phyloP scores from a whole-genome alignment of 345 rosid species.

The Boechera retrofracta region DNA sequence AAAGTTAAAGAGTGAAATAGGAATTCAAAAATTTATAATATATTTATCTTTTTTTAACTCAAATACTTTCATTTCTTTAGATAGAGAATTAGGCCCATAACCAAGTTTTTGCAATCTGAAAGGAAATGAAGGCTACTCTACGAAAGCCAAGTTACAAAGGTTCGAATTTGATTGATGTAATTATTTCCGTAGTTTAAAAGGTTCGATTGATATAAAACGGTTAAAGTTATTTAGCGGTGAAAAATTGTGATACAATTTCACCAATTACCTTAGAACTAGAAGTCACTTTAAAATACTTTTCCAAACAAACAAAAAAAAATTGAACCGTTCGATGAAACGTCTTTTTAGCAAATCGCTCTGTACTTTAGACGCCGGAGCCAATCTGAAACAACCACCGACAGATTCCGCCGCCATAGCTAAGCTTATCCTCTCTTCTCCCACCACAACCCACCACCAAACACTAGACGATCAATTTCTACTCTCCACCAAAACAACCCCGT shows the following conservation, averaged over 20 bases:
- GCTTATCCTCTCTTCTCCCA: slow-evolving; percentile 51
- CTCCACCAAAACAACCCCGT: slow-evolving; percentile 51
- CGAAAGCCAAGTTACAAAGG: no score
- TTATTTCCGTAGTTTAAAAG: no score
- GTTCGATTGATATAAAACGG: no score
- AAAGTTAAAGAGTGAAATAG: not conserved
- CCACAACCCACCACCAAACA: slow-evolving; percentile 41
- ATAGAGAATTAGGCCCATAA: no score
- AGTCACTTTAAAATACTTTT: not conserved
- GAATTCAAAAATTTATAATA: not conserved
- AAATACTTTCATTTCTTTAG: not conserved
- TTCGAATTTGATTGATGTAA: no score
- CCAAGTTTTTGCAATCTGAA: no score
- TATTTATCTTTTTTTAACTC: not conserved
- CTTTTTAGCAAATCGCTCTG: slow-evolving; percentile 30
- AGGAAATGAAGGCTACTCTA: no score
- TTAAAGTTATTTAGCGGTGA: no score
- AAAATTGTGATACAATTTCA: not conserved
- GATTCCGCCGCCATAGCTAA: slow-evolving; percentile 45
- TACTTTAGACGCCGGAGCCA: slow-evolving; percentile 31
- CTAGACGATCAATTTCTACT: slow-evolving; percentile 50
- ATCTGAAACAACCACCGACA: slow-evolving; percentile 32
- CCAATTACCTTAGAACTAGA: not conserved
- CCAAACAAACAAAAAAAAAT: not conserved
- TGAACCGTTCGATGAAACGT: slow-evolving; percentile 31